A percentile compares a stretch with the other conserved stretches of the same genome.
Evolutionary conservation across 2,329 filamentous ascomycete species (phyloP).

Genomic region (Onygenales sp.): DNA sequence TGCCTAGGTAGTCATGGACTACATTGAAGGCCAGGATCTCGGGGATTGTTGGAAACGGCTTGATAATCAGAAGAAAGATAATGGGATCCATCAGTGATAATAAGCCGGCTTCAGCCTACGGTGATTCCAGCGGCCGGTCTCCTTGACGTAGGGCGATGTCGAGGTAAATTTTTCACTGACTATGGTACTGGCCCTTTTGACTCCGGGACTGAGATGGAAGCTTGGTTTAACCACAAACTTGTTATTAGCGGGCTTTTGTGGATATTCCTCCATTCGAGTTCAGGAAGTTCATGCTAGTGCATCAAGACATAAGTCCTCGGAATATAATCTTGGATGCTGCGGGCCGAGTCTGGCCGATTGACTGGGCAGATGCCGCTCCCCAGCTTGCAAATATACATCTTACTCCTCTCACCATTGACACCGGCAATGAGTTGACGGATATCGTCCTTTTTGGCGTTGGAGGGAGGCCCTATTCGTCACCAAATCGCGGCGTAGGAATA

Average conservation of each 20-base stretch:
- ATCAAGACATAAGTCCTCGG: constrained; percentile 26
- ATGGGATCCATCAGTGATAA: constrained; percentile 15
- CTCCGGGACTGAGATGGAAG: constrained; percentile 11
- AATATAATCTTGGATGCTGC: constrained; percentile 28
- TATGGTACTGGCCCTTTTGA: constrained; percentile 15
- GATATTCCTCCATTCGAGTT: constrained; percentile 20
- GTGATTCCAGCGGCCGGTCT: constrained; percentile 8
- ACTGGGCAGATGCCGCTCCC: constrained; percentile 24
- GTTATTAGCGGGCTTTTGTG: constrained; percentile 12
- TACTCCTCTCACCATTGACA: too few species aligned
- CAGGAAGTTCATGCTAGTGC: constrained; percentile 23
- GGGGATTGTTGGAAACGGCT: constrained; percentile 16
- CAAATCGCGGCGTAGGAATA: too few species aligned
- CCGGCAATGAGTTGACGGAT: too few species aligned
- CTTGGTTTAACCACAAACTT: constrained; percentile 20
- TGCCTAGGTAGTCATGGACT: constrained; percentile 21
- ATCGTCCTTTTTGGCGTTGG: too few species aligned
- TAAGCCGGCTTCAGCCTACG: constrained; percentile 8
- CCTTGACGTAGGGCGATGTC: constrained; percentile 7
- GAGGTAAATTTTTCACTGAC: constrained; percentile 12
- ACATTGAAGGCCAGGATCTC: constrained; percentile 17
- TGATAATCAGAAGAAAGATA: constrained; percentile 6
- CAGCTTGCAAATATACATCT: too few species aligned
- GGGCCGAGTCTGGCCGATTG: constrained; percentile 25
- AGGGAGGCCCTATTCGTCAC: too few species aligned